Conservation (phyloP, 2,329 filamentous ascomycete genomes). For the Xylaria sp. region DNA sequence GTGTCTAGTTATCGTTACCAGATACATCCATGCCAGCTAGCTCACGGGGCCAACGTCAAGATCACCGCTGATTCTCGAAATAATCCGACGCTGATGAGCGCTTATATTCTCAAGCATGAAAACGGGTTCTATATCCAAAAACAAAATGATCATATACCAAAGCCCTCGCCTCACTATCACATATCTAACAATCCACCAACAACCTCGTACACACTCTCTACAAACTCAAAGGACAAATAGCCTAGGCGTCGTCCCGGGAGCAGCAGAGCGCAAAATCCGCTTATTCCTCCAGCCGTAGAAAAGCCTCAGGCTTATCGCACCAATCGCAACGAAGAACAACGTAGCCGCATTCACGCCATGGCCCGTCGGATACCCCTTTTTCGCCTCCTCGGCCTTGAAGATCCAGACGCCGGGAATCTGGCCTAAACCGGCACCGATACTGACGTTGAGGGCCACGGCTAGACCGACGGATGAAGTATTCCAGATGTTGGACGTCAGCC, state of each 20-base stretch:
- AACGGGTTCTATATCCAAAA: too few relatives aligned
- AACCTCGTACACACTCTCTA: background rate
- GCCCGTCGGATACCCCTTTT: constrained; percentile 60
- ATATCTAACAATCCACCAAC: background rate
- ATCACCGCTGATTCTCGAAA: too few relatives aligned
- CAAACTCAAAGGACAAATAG: constrained; percentile 35
- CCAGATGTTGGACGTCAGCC: constrained; percentile 63
- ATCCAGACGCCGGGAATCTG: constrained; percentile 72
- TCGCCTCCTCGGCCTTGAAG: constrained; percentile 58
- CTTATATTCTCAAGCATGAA: too few relatives aligned
- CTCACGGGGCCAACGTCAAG: too few relatives aligned
- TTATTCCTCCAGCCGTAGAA: constrained; percentile 50
- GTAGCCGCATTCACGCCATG: constrained; percentile 52
- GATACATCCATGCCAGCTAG: too few relatives aligned
- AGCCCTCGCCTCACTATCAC: background rate
- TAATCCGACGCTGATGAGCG: too few relatives aligned
- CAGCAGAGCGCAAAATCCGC: constrained; percentile 31
- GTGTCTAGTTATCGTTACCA: too few relatives aligned
- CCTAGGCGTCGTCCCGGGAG: constrained; percentile 32
- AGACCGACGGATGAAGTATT: constrained; percentile 61
- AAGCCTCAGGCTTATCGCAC: constrained; percentile 38
- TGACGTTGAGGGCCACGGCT: constrained; percentile 66
- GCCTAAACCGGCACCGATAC: constrained; percentile 59
- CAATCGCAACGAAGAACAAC: constrained; percentile 28
- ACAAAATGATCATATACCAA: background rate